These are phyloP conservation scores for Rutstroemia sydowiana DNA, from an alignment of 2,329 filamentous ascomycete genomes.

Conservation along the genomic window DNA sequence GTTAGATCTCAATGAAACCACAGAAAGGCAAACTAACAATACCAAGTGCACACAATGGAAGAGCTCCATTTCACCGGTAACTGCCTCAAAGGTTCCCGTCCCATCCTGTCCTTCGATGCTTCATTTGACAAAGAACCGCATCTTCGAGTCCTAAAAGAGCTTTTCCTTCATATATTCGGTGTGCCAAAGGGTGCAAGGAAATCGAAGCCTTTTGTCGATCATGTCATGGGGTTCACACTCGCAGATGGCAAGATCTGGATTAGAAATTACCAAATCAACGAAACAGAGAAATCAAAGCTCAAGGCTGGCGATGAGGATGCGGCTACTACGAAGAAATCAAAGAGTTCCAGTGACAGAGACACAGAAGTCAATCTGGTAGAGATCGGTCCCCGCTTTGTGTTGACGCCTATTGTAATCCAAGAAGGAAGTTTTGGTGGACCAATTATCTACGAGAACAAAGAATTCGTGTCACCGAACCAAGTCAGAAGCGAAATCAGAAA, in stretches of 20 bases:
- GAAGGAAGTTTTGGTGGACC: conserved; percentile 93
- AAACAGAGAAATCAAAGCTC: conserved; percentile 58
- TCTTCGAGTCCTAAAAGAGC: conserved; percentile 76
- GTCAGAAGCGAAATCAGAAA: conserved; percentile 73
- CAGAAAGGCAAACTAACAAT: conserved; percentile 13
- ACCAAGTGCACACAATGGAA: conserved; percentile 83
- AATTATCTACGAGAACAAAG: conserved; percentile 96
- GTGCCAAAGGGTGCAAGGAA: conserved; percentile 84
- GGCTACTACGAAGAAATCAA: conserved; percentile 35
- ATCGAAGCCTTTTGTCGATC: conserved; percentile 92
- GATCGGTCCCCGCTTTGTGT: conserved; percentile 86
- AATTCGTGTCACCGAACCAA: conserved; percentile 95
- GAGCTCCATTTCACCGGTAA: conserved; percentile 96
- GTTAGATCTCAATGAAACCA: not conserved
- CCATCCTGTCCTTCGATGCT: conserved; percentile 84
- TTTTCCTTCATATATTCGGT: conserved; percentile 84
- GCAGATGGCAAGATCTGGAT: conserved; percentile 96
- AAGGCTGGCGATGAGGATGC: conserved; percentile 34
- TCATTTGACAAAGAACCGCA: conserved; percentile 78
- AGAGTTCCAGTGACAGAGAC: conserved; percentile 39
- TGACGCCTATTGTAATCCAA: conserved; percentile 91
- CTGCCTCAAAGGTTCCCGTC: conserved; percentile 87
- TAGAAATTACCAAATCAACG: conserved; percentile 86
- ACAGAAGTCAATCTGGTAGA: conserved; percentile 81
- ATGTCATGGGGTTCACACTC: conserved; percentile 85